A percentile compares a stretch with the other conserved stretches of the same genome.
These are phyloP conservation scores for Hydrangea macrophylla DNA, from an alignment of 148 eudicot genomes.

Conservation along the genomic window DNA sequence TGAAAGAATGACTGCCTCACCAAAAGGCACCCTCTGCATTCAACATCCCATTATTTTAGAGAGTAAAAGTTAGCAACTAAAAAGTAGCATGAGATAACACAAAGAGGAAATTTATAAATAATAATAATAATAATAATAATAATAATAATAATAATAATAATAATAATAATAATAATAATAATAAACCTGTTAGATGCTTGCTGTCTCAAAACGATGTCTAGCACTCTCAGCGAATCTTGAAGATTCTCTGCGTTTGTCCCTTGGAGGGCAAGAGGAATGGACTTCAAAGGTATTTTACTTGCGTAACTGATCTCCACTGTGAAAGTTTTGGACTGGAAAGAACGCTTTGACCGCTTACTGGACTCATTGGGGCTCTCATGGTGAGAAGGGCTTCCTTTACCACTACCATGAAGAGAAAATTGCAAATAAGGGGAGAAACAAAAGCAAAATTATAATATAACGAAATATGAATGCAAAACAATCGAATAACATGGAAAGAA, in stretches of 20 bases:
- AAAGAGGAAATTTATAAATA: slow-evolving; percentile 1
- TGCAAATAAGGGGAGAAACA: background rate
- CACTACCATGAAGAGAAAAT: slow-evolving; percentile 12
- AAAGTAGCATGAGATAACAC: background rate
- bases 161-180: no score
- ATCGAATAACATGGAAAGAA: background rate
- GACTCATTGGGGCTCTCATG: slow-evolving; percentile 29
- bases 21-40: slow-evolving; percentile 76
- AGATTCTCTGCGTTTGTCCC: slow-evolving; percentile 37
- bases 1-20: slow-evolving; percentile 81
- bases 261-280: slow-evolving; percentile 35
- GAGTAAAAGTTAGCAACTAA: slow-evolving; percentile 3
- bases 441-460: slow-evolving; percentile 1
- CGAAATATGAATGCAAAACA: background rate
- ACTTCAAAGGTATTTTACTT: slow-evolving; percentile 42
- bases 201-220: slow-evolving; percentile 63
- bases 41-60: slow-evolving; percentile 12
- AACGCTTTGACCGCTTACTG: slow-evolving; percentile 57
- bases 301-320: slow-evolving; percentile 62
- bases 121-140: no score
- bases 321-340: slow-evolving; percentile 45
- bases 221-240: slow-evolving; percentile 62
- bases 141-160: no score
- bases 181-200: slow-evolving; percentile 62
- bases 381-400: slow-evolving; percentile 30